A percentile compares a stretch with the other conserved stretches of the same genome.
phyloP scores from a whole-genome alignment of 108 stramenopile genomes.

The Nitzschia sp. region DNA sequence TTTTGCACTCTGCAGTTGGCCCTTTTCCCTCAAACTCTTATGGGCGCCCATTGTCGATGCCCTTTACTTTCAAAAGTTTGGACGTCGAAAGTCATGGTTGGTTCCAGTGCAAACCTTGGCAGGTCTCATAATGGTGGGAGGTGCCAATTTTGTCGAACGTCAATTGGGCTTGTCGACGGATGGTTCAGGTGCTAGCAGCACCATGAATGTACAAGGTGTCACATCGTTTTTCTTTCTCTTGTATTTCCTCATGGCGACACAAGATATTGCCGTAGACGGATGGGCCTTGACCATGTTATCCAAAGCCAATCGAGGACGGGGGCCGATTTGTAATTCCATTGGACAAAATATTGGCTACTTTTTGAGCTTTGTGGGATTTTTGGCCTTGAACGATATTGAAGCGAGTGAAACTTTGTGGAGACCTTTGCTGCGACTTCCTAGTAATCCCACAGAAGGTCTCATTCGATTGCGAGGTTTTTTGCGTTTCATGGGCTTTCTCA shows the following conservation, averaged over 20 bases:
- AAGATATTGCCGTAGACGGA: slow-evolving; percentile 99
- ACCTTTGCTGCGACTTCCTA: slow-evolving; percentile 62
- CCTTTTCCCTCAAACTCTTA: slow-evolving; percentile 96
- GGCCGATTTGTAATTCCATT: slow-evolving; percentile 94
- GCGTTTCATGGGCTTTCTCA: slow-evolving; percentile 90
- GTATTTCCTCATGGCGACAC: slow-evolving; percentile 98
- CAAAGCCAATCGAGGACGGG: slow-evolving; percentile 91
- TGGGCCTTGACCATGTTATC: slow-evolving; percentile 99
- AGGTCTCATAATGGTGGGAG: slow-evolving; percentile 82
- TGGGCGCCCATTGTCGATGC: slow-evolving; percentile 99
- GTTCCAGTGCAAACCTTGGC: slow-evolving; percentile 95
- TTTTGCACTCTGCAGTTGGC: slow-evolving; percentile 94
- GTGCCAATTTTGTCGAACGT: slow-evolving; percentile 80
- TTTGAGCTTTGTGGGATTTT: slow-evolving; percentile 93
- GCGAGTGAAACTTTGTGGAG: slow-evolving; percentile 83
- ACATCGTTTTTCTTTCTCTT: slow-evolving; percentile 93
- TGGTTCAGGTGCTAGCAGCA: background rate
- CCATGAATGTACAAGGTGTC: slow-evolving; percentile 77
- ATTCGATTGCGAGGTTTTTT: slow-evolving; percentile 91
- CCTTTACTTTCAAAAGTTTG: slow-evolving; percentile 81
- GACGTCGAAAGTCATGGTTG: slow-evolving; percentile 97
- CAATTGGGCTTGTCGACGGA: slow-evolving; percentile 61
- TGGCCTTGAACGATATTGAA: slow-evolving; percentile 94
- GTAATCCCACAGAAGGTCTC: slow-evolving; percentile 59
- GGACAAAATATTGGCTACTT: slow-evolving; percentile 98